Evolutionary conservation across 2,329 filamentous ascomycete genomes (phyloP).

Genomic region (Apiospora koreana): DNA sequence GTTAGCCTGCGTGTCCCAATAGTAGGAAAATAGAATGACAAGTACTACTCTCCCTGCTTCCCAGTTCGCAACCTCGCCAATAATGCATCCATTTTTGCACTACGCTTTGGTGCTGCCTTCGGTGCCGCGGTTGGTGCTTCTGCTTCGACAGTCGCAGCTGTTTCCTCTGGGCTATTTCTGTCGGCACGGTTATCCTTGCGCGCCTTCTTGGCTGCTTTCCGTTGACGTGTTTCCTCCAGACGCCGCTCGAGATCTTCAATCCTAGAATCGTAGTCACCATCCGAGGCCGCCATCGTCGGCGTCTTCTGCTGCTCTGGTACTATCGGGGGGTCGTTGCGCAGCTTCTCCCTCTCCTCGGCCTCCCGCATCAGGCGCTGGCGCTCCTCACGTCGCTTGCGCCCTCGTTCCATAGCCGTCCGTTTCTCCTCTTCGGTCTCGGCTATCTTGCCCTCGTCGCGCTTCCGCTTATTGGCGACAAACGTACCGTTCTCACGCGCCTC

Average conservation of each 20-base stretch:
- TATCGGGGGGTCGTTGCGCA: constrained; percentile 32
- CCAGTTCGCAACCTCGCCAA: not conserved
- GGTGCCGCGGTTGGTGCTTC: constrained; percentile 15
- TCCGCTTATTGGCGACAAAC: constrained; percentile 14
- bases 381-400: constrained; percentile 40
- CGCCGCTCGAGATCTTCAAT: constrained; percentile 46
- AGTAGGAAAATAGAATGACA: not conserved
- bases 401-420: constrained; percentile 35
- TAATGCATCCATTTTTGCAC: constrained; percentile 7
- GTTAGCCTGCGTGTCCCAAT: not conserved
- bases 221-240: constrained; percentile 36
- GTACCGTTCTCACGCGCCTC: constrained; percentile 72
- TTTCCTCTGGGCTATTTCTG: not conserved
- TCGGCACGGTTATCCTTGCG: constrained; percentile 28
- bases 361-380: constrained; percentile 42
- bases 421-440: constrained; percentile 28
- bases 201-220: constrained; percentile 38
- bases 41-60: not conserved
- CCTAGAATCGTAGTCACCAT: constrained; percentile 36
- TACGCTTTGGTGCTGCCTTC: constrained; percentile 11
- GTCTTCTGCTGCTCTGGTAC: not conserved
- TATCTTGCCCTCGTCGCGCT: constrained; percentile 60
- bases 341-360: constrained; percentile 42
- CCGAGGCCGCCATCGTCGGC: constrained; percentile 35
- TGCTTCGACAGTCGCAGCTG: constrained; percentile 5